Evolutionary conservation across 768 basidiomycete genomes (phyloP).

Genomic region (Auricularia cornea): DNA sequence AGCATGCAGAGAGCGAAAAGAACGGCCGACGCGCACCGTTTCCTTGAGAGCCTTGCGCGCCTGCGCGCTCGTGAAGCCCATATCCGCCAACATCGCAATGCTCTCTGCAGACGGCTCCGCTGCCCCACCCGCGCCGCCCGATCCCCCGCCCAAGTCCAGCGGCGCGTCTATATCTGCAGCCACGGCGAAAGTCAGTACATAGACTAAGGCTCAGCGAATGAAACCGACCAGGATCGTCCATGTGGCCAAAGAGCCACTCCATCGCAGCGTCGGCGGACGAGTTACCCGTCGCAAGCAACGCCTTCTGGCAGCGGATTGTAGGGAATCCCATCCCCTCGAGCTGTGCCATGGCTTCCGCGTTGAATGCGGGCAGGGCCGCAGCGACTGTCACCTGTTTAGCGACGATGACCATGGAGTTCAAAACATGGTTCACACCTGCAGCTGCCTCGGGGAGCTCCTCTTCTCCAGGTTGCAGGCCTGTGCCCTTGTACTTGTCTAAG

Average conservation of each 20-base stretch:
- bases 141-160: constrained; percentile 29
- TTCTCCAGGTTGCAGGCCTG: constrained; percentile 64
- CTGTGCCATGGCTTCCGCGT: constrained; percentile 63
- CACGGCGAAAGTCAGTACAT: neutral
- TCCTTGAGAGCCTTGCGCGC: constrained; percentile 81
- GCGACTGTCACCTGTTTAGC: constrained; percentile 13
- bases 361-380: constrained; percentile 52
- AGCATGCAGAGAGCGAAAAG: neutral
- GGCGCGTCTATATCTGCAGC: constrained; percentile 78
- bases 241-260: constrained; percentile 92
- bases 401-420: neutral
- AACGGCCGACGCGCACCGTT: constrained; percentile 46
- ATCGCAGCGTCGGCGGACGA: constrained; percentile 72
- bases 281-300: constrained; percentile 80
- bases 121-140: constrained; percentile 17
- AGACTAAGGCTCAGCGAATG: neutral
- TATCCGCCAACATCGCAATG: constrained; percentile 67
- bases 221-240: constrained; percentile 80
- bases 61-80: constrained; percentile 85
- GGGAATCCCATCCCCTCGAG: constrained; percentile 93
- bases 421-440: constrained; percentile 11
- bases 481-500: constrained; percentile 59
- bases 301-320: constrained; percentile 74
- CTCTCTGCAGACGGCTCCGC: constrained; percentile 61
- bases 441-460: constrained; percentile 53